Base-by-base conservation (phyloP, 2,329 filamentous ascomycete genomes). In the Thelonectria discophora region DNA sequence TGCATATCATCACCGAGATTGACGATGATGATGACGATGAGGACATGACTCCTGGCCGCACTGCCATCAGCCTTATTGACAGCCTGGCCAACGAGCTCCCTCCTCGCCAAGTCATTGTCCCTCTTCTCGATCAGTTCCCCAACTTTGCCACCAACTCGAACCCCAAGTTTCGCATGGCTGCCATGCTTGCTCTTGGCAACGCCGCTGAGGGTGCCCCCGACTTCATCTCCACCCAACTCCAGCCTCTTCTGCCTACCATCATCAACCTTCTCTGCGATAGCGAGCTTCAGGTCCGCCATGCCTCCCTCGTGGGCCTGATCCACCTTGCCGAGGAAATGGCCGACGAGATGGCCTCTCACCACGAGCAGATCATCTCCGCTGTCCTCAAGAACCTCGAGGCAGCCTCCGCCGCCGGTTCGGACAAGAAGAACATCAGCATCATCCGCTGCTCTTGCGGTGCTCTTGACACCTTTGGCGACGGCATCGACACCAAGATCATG, bases 191-290 rank as follows among this genome's bases (percentile, higher is more conserved):
- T 50, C 86, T 99, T 5, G 94, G 94, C 62, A 96, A 94, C 82
- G 94, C 92, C 70, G 94, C 97, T 55, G 95, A 98, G 82, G 95
- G 95, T 70, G 94, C 95, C 30, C 95, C 95, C 15, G 95, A 99
- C 77, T 99, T 98, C 79, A 93, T 98, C 73, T 93, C 92, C 66
- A 97, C 94, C 18, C 95, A 99, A 79, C 87, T 98, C 65, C 85
- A 90, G 73, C 86, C 90, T 67, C 90, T 98, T 68, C 87, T 98
- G 76, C 95, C 95, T 50, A 84, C 92, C 69, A 88, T 98, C 61
- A 84, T 97, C 60, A 88, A 88, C 72, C 85, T 98, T 9, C 87
- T 99, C 40, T 85, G 93, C 74, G 95, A 99, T 74, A 82, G 86
- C n/a, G 91, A 96, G 68, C 84, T 88, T 69, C 88, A 89, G 70